A percentile compares a stretch with the other conserved stretches of the same genome.
Conservation (phyloP, 179 eudicot genomes). For the Carnegiea gigantea region DNA sequence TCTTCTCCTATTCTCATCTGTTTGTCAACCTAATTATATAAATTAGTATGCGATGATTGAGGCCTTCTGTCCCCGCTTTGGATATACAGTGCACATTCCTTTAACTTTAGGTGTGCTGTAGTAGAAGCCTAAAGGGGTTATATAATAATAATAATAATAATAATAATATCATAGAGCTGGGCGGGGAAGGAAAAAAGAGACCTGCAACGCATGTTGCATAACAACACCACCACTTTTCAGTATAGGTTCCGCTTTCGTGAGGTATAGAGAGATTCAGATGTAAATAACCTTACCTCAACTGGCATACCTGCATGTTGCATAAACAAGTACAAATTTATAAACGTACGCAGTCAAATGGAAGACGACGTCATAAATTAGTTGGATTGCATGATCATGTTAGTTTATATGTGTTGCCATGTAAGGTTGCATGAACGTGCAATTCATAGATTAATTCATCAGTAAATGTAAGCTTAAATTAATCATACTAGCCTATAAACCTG, state of each 20-base stretch:
- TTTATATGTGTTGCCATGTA: slow-evolving; percentile 1
- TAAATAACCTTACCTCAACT: too few species aligned
- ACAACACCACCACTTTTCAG: too few species aligned
- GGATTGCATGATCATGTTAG: neutral
- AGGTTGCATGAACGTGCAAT: slow-evolving; percentile 8
- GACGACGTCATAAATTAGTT: neutral
- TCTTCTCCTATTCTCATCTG: neutral
- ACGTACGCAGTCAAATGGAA: neutral
- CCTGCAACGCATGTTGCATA: neutral
- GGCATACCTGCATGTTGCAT: neutral
- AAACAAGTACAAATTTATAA: neutral
- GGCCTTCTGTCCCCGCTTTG: neutral
- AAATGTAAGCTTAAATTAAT: neutral
- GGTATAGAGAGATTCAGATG: too few species aligned
- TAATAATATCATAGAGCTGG: too few species aligned
- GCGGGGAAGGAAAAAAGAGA: neutral
- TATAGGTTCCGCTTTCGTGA: too few species aligned
- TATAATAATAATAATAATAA: too few species aligned
- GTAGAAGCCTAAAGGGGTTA: too few species aligned
- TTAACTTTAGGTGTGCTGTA: neutral
- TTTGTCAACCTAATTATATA: slow-evolving; percentile 11
- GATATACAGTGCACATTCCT: neutral
- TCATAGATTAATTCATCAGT: neutral
- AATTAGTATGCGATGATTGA: slow-evolving; percentile 12
- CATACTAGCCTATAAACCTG: too few species aligned